phyloP scores from a whole-genome alignment of 441 rosid species.

The Aleurites moluccanus region DNA sequence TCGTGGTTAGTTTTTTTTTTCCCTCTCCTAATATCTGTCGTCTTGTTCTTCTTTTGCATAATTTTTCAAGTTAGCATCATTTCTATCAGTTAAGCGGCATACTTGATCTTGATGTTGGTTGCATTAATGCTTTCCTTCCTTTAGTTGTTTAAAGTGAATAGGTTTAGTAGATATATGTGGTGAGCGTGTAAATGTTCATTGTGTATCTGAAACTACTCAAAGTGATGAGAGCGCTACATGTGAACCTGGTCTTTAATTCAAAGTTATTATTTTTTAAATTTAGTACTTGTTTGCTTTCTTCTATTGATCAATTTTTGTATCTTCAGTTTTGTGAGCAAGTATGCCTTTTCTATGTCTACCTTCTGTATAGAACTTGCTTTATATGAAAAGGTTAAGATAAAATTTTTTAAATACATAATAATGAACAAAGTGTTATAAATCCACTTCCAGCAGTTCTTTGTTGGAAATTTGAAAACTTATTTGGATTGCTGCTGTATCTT shows the following conservation, averaged over 20 bases:
- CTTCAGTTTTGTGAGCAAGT: not conserved
- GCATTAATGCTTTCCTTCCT: not conserved
- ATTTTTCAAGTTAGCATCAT: not conserved
- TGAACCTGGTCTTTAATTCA: not conserved
- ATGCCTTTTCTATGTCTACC: not conserved
- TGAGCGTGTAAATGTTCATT: not conserved
- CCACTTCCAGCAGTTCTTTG: not conserved
- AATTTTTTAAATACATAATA: not conserved
- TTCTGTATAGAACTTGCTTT: not conserved
- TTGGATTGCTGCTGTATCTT: constrained; percentile 5
- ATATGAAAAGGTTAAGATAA: not conserved
- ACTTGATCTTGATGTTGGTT: not conserved
- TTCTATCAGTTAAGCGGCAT: not conserved
- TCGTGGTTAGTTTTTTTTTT: constrained; percentile 28
- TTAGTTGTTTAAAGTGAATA: not conserved
- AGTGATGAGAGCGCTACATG: not conserved
- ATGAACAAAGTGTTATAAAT: not conserved
- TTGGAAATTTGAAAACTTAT: not conserved
- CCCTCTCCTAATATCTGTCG: no score
- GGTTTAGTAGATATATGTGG: not conserved
- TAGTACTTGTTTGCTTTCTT: not conserved
- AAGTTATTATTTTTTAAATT: no score
- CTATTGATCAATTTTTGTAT: no score
- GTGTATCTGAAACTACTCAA: not conserved
- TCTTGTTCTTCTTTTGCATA: not conserved